Base-by-base conservation (phyloP, 2,329 filamentous ascomycete genomes). In the Chrysosporium queenslandicum region DNA sequence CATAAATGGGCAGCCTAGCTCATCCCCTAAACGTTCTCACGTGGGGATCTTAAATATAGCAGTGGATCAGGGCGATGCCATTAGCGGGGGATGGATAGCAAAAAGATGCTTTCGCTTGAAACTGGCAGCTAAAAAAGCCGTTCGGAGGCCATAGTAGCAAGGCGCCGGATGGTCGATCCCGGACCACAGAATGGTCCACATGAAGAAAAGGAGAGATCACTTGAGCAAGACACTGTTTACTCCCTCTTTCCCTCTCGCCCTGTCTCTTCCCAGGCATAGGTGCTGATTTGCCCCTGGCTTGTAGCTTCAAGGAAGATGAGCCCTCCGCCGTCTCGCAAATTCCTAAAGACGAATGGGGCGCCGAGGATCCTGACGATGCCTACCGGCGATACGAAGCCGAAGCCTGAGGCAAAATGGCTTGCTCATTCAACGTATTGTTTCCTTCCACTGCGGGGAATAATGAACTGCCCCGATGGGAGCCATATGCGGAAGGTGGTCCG, bases 271-370 rank as follows among this genome's bases (percentile, higher is more conserved):
- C n/a, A n/a, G n/a, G n/a, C n/a, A n/a, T n/a, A n/a, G n/a, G n/a
- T n/a, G n/a, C n/a, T n/a, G n/a, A 39, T 8, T n/a, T 39, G 14
- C 18, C 8, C 7, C 21, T 23, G 20, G 3, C 11, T 47, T 36
- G 45, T 47, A 30, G 30, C 45, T 47, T 47, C 18, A n/a, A n/a
- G n/a, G n/a, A n/a, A n/a, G n/a, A n/a, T 47, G 29, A 47, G 37
- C 4, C 30, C 9, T 29, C 27, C 27, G 27, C 27, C 9, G 27
- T 29, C n/a, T n/a, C n/a, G n/a, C n/a, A n/a, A n/a, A n/a, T n/a
- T n/a, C n/a, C n/a, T n/a, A n/a, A 29, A 9, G 27, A 5, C 27
- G 27, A 29, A 29, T 29, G 27, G 27, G 9, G 9, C 4, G 27
- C 27, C 27, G 27, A 29, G 27, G 27, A 29, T 9, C 27, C 27